Percentiles rank a stretch among this genome's conserved stretches.
Evolutionary conservation across 345 rosid genomes (phyloP).

Genomic region (Eucalyptus paniculata): DNA sequence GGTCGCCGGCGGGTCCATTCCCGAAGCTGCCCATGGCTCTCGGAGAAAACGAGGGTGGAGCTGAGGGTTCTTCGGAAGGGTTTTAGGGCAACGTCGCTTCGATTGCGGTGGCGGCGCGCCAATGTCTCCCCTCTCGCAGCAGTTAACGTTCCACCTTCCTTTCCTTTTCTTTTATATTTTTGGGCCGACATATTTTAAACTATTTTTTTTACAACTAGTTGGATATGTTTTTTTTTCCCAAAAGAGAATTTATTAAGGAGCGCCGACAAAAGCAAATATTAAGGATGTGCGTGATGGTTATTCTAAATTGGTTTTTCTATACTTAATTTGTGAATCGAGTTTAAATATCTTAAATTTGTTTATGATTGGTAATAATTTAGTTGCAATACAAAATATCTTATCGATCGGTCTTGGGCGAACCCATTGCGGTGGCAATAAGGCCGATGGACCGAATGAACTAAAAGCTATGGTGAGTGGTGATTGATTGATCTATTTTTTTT

Average conservation of each 20-base stretch:
- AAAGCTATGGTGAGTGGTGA: fast-evolving
- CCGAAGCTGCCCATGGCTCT: conserved; percentile 34
- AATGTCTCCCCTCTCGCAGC: neutral
- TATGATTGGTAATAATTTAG: too few species aligned
- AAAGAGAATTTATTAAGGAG: neutral
- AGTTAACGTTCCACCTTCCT: neutral
- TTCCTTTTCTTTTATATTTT: neutral
- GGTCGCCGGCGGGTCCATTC: conserved; percentile 18
- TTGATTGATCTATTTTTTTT: too few species aligned
- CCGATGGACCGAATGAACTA: too few species aligned
- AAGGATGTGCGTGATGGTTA: too few species aligned
- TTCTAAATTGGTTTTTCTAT: too few species aligned
- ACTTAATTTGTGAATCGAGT: too few species aligned
- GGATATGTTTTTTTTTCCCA: neutral
- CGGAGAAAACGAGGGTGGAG: neutral
- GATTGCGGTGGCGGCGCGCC: neutral
- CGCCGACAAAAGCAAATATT: too few species aligned
- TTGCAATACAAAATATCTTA: too few species aligned
- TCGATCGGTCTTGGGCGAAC: too few species aligned
- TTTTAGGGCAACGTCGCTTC: conserved; percentile 27
- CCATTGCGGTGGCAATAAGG: too few species aligned
- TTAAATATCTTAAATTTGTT: too few species aligned
- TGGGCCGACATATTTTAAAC: neutral
- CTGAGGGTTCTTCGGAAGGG: neutral
- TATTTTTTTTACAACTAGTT: neutral